Percentiles rank a stretch among this genome's conserved stretches.
Evolutionary conservation across 495 filamentous ascomycete genomes (phyloP).

Genomic region (Xylaria acuta): DNA sequence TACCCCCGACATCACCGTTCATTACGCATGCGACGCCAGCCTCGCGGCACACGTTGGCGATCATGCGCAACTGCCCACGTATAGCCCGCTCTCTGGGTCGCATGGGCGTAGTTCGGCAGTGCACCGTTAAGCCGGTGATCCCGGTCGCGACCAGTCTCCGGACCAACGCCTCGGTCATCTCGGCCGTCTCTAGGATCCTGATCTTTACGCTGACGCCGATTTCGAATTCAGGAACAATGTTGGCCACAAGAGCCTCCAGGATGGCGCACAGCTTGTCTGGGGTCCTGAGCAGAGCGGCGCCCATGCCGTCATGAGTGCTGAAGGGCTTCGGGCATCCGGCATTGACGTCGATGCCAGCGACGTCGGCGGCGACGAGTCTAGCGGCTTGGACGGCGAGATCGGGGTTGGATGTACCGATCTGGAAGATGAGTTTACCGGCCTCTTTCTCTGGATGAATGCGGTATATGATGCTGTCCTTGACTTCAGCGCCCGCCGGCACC

Average conservation of each 20-base stretch:
- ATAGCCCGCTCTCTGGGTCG: constrained; percentile 86
- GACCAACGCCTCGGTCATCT: constrained; percentile 76
- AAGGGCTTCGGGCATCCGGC: constrained; percentile 98
- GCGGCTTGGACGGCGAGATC: constrained; percentile 83
- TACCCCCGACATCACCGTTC: constrained; percentile 86
- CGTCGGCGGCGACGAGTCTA: constrained; percentile 80
- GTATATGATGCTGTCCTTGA: constrained; percentile 78
- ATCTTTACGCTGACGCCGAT: constrained; percentile 98
- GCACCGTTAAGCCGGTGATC: constrained; percentile 89
- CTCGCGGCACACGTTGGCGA: constrained; percentile 75
- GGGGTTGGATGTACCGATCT: constrained; percentile 85
- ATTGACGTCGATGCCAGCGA: constrained; percentile 95
- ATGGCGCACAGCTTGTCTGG: constrained; percentile 85
- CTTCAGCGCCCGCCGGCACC: constrained; percentile 43
- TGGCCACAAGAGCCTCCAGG: constrained; percentile 76
- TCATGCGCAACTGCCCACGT: constrained; percentile 81
- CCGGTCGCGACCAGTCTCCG: constrained; percentile 77
- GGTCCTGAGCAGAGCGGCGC: constrained; percentile 81
- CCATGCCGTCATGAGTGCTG: constrained; percentile 90
- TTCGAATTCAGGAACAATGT: constrained; percentile 74
- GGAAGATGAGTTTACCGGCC: constrained; percentile 77
- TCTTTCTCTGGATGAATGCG: constrained; percentile 80
- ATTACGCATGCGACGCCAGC: constrained; percentile 88
- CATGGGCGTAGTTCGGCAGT: constrained; percentile 97
- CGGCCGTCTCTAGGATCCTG: constrained; percentile 77